Evolutionary conservation across 176 grass and related monocot species (phyloP).

Genomic region (Alloteropsis semialata): DNA sequence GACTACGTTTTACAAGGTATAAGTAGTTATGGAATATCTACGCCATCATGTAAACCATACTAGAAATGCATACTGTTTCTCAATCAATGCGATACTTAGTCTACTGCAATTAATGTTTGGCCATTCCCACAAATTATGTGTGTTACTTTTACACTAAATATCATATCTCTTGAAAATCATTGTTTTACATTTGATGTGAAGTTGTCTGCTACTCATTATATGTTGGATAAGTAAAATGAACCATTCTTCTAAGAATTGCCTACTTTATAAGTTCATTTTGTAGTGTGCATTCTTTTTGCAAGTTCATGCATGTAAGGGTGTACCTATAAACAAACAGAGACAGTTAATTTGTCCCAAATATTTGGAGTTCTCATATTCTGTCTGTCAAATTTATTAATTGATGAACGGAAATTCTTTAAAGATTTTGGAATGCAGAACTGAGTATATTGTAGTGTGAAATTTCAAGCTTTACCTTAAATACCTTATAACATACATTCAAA

Average conservation of each 20-base stretch:
- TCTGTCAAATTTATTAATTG: not conserved
- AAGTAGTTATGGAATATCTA: not conserved
- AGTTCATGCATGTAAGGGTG: conserved; percentile 9
- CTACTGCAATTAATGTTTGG: not conserved
- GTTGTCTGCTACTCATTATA: not conserved
- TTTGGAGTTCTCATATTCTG: not conserved
- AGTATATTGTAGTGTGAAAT: not conserved
- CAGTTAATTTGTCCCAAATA: not conserved
- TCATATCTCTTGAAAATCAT: not conserved
- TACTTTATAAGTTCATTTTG: not conserved
- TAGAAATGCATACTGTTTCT: not conserved
- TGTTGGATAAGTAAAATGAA: not conserved
- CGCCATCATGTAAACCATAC: not conserved
- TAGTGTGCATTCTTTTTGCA: not conserved
- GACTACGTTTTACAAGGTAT: not conserved
- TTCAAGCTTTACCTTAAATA: not conserved
- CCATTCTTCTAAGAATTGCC: not conserved
- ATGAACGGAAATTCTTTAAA: not conserved
- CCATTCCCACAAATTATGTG: not conserved
- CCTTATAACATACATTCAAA: too few species aligned
- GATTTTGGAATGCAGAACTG: not conserved
- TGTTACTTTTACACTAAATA: not conserved
- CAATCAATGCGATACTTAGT: not conserved
- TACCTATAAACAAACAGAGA: not conserved
- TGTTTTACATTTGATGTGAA: not conserved